Percentiles rank a stretch among this genome's conserved stretches.
These are phyloP conservation scores for Grammothele lineata DNA, from an alignment of 768 basidiomycete species.

Conservation along the genomic window DNA sequence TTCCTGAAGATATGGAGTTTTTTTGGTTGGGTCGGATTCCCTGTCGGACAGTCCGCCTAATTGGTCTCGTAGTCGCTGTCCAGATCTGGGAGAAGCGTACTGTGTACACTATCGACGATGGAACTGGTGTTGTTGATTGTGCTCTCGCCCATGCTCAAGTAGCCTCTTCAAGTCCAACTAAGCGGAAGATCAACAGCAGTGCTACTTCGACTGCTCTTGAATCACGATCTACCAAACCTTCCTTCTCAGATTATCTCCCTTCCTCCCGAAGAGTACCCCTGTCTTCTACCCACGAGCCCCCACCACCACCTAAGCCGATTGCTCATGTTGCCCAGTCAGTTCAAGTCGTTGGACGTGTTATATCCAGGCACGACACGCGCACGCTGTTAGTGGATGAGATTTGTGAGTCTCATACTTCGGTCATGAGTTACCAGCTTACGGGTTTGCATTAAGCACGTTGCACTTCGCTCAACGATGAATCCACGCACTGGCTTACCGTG, in stretches of 20 bases:
- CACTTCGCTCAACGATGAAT: conserved; percentile 52
- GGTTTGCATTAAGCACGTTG: conserved; percentile 37
- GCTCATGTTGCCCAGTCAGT: conserved; percentile 13
- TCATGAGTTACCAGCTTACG: neutral
- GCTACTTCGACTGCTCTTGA: too few relatives aligned
- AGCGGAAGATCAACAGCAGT: neutral
- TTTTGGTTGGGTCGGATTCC: conserved; percentile 72
- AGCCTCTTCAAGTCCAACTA: neutral
- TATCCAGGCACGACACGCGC: conserved; percentile 10
- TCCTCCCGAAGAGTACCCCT: neutral
- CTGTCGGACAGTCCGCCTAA: conserved; percentile 56
- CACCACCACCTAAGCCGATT: conserved; percentile 7
- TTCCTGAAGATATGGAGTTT: conserved; percentile 47
- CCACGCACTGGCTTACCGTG: conserved; percentile 51
- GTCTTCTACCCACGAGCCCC: too few relatives aligned
- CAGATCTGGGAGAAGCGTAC: conserved; percentile 55
- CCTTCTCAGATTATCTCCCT: conserved; percentile 6
- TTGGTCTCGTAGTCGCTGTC: conserved; percentile 64
- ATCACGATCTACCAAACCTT: neutral
- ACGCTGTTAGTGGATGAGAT: conserved; percentile 15
- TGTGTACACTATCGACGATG: conserved; percentile 73
- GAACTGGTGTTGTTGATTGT: conserved; percentile 71
- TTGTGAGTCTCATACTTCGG: conserved; percentile 2
- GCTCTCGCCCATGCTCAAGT: conserved; percentile 32
- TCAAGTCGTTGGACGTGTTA: conserved; percentile 10